Evolutionary conservation across 108 stramenopile species (phyloP), one percentile per base, ranked within the genome.

Genomic region (Parmales sp.): DNA sequence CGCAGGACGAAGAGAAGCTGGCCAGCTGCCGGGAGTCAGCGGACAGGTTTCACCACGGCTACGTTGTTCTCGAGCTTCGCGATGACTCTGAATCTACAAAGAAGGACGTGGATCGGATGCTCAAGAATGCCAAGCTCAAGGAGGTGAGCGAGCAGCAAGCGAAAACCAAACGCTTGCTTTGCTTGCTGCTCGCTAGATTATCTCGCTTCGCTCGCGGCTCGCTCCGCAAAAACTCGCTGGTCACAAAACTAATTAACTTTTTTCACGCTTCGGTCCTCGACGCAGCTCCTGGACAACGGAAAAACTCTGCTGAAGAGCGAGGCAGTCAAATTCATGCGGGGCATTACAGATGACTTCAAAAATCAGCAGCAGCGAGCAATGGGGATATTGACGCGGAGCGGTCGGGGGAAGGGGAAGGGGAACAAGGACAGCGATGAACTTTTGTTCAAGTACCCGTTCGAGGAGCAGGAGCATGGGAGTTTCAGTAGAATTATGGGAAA

Each of bases 11-110:
- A 2, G 63, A 49, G 7, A 49, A 45, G 2, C 37, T n/a, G n/a
- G n/a, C n/a, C n/a, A n/a, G n/a, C n/a, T n/a, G n/a, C n/a, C n/a
- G n/a, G n/a, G n/a, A n/a, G n/a, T n/a, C n/a, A n/a, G n/a, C 23
- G 28, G 39, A 64, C 13, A 11, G 45, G 38, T 45, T 63, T 16
- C 66, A 43, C 11, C 75, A 72, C 36, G 28, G 69, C 36, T 86
- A 80, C 38, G 72, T 86, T 34, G 51, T 78, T 23, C 49, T 84
- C 0, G 83, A 86, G 65, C 37, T 80, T 25, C 71, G 80, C 8
- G 60, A 72, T 20, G 38, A 37, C 31, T 77, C 78, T 41, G 78
- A 80, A 25, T 80, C 80, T 50, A 9, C 41, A 39, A 69, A 70
- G 26, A 38, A 70, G 36, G n/a, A n/a, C n/a, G 63, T 78, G 18